Evolutionary conservation across 2,329 filamentous ascomycete genomes (phyloP).

Genomic region (Fusarium albosuccineum): DNA sequence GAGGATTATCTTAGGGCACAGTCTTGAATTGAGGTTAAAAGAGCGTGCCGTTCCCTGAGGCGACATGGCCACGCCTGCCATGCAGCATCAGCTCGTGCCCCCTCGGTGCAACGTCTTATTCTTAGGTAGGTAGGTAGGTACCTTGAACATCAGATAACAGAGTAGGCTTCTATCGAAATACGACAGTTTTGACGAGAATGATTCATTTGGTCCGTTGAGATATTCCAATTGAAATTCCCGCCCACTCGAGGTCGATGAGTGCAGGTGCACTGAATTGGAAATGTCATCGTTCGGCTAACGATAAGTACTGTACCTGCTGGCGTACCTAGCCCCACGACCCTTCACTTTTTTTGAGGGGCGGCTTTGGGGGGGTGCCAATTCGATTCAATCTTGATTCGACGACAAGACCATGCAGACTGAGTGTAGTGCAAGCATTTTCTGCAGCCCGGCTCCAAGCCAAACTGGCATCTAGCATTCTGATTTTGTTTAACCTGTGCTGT

Average conservation of each 20-base stretch:
- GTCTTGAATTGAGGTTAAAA: too few species aligned
- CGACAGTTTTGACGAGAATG: not conserved
- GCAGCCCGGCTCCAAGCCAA: slow-evolving; percentile 25
- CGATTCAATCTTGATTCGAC: slow-evolving; percentile 48
- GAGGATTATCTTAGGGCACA: too few species aligned
- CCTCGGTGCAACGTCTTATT: slow-evolving; percentile 1
- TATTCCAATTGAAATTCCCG: not conserved
- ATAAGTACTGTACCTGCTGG: slow-evolving; percentile 1
- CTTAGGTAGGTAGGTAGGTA: not conserved
- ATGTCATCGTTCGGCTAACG: slow-evolving; percentile 14
- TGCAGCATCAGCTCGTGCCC: slow-evolving; percentile 4
- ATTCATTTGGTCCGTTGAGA: not conserved
- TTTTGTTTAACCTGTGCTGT: slow-evolving; percentile 15
- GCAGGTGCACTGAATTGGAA: slow-evolving; percentile 22
- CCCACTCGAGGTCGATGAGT: not conserved
- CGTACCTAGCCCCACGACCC: slow-evolving; percentile 39
- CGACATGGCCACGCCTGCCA: not conserved
- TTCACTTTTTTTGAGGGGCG: slow-evolving; percentile 39
- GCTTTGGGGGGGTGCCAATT: slow-evolving; percentile 38
- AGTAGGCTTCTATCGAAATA: not conserved
- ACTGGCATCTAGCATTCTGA: slow-evolving; percentile 9
- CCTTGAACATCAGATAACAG: not conserved
- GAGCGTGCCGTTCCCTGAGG: too few species aligned
- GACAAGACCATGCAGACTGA: slow-evolving; percentile 36
- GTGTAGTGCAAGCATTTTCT: slow-evolving; percentile 32